phyloP scores from a whole-genome alignment of 202 grass and related monocot genomes.

The Zoysia matrella region DNA sequence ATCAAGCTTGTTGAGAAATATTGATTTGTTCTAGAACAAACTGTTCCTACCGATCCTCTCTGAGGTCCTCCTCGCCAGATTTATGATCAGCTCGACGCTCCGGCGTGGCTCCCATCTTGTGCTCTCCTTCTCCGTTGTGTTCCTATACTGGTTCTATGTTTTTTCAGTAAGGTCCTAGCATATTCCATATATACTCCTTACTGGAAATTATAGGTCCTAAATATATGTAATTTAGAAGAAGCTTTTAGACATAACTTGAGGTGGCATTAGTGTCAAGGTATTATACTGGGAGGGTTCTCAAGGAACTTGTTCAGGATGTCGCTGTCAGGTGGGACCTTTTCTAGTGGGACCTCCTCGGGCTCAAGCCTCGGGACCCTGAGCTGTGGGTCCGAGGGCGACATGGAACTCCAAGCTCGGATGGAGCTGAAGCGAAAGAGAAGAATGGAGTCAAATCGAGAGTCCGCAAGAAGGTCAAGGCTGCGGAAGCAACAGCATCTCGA shows the following conservation, averaged over 20 bases:
- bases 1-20: too few species aligned
- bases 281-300: too few species aligned
- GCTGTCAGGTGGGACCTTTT: slow-evolving; percentile 40
- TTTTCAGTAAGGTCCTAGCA: slow-evolving; percentile 49
- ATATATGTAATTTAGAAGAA: too few species aligned
- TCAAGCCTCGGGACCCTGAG: slow-evolving; percentile 21
- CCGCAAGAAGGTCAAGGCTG: slow-evolving; percentile 54
- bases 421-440: slow-evolving; percentile 50
- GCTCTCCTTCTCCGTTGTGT: slow-evolving; percentile 64
- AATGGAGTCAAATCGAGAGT: slow-evolving; percentile 62
- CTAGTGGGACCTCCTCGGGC: slow-evolving; percentile 39
- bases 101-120: slow-evolving; percentile 56
- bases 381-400: slow-evolving; percentile 30
- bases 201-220: too few species aligned
- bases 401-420: slow-evolving; percentile 49
- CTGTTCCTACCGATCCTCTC: slow-evolving; percentile 33
- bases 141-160: slow-evolving; percentile 71
- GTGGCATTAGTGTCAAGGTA: too few species aligned
- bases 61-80: slow-evolving; percentile 26
- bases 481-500: slow-evolving; percentile 56
- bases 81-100: slow-evolving; percentile 55
- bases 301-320: slow-evolving; percentile 29
- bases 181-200: too few species aligned
- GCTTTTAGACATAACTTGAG: neutral
- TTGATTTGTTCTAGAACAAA: neutral